Evolutionary conservation across 495 filamentous ascomycete species (phyloP).

Genomic region (Annulohypoxylon bovei): DNA sequence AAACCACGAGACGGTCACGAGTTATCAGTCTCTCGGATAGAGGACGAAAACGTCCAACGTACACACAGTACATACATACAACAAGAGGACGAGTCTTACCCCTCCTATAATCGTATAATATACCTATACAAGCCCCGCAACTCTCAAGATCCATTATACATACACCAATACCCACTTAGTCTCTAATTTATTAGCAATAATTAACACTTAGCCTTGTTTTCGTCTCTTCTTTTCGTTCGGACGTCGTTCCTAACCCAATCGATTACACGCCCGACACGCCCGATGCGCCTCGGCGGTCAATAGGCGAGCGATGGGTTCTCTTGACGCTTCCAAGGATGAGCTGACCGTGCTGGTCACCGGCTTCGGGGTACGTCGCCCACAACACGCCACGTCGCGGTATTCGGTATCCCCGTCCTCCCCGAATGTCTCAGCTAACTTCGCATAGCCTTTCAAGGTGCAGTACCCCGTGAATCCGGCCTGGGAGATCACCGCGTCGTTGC

Average conservation of each 20-base stretch:
- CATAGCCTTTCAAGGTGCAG: conserved; percentile 71
- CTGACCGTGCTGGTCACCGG: conserved; percentile 77
- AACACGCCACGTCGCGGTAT: conserved; percentile 13
- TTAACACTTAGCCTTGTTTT: background rate
- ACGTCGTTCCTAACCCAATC: background rate
- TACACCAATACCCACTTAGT: background rate
- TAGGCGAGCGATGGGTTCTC: conserved; percentile 51
- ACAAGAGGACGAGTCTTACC: background rate
- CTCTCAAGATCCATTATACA: background rate
- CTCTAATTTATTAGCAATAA: background rate
- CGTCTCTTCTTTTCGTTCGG: background rate
- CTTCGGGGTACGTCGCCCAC: conserved; percentile 68
- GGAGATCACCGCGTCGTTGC: conserved; percentile 67
- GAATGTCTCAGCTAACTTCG: conserved; percentile 14
- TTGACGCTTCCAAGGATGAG: conserved; percentile 54
- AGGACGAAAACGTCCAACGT: background rate
- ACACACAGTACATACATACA: background rate
- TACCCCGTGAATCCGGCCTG: conserved; percentile 77
- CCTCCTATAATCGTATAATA: background rate
- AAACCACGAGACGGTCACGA: conserved; percentile 7
- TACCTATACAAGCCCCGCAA: conserved; percentile 12
- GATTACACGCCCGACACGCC: background rate
- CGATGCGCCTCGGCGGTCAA: too few species aligned
- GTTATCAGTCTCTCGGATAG: background rate
- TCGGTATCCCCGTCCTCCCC: background rate